phyloP scores from a whole-genome alignment of 164 flowering plant species.

The Tetracentron sinense region DNA sequence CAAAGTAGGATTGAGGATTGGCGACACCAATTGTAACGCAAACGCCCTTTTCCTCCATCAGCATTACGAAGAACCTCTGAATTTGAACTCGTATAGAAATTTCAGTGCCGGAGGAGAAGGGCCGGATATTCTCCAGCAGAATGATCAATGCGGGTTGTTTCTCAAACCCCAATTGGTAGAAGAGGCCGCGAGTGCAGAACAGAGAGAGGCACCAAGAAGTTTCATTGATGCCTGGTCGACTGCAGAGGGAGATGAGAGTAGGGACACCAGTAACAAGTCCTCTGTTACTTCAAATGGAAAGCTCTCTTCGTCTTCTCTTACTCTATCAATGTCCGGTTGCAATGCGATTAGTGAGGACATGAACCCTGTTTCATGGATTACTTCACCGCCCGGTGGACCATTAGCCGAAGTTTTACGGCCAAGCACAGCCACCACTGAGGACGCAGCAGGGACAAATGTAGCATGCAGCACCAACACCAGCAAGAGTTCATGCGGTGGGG shows the following conservation, averaged over 20 bases:
- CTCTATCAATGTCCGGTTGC: constrained; percentile 50
- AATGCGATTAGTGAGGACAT: constrained; percentile 19
- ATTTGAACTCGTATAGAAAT: constrained; percentile 21
- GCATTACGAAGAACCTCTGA: constrained; percentile 20
- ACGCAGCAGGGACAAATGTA: constrained; percentile 12
- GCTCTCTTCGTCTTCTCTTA: constrained; percentile 39
- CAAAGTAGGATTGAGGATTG: constrained; percentile 19
- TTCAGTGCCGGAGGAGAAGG: constrained; percentile 6
- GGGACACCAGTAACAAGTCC: constrained; percentile 13
- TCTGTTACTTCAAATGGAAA: constrained; percentile 21
- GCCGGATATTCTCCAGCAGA: constrained; percentile 10
- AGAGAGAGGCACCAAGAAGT: constrained; percentile 31
- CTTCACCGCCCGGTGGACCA: constrained; percentile 70
- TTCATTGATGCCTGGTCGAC: constrained; percentile 72
- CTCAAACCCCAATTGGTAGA: constrained; percentile 23
- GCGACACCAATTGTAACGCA: neutral
- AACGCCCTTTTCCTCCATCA: constrained; percentile 16
- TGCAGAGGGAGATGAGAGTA: constrained; percentile 12
- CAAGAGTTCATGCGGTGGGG: too few relatives aligned
- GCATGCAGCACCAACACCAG: too few relatives aligned
- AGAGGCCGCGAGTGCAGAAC: too few relatives aligned
- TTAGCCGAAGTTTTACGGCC: constrained; percentile 72
- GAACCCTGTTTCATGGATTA: constrained; percentile 38
- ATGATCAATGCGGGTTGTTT: constrained; percentile 25
- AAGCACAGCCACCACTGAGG: constrained; percentile 31